A percentile compares a stretch with the other conserved stretches of the same genome.
Conservation (phyloP, 768 basidiomycete genomes). For the Russula emetica region DNA sequence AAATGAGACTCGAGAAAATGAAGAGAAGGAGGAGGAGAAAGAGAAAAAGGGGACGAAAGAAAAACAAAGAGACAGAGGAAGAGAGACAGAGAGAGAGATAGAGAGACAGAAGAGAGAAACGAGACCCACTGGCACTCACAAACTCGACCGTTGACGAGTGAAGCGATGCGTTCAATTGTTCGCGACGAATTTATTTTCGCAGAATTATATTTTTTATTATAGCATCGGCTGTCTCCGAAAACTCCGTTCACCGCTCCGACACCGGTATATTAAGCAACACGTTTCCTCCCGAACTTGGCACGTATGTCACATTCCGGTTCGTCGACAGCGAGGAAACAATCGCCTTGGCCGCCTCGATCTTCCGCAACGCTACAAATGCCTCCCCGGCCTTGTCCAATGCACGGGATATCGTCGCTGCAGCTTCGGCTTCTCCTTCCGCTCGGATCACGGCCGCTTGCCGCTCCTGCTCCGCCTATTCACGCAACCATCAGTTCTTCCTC, state of each 20-base stretch:
- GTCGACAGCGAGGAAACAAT: slow-evolving; percentile 79
- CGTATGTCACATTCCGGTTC: slow-evolving; percentile 85
- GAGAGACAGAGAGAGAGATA: slow-evolving; percentile 47
- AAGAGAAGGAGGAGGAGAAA: slow-evolving; percentile 28
- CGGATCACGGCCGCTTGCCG: slow-evolving; percentile 97
- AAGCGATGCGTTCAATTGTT: neutral
- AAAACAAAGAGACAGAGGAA: slow-evolving; percentile 49
- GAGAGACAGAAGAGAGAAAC: slow-evolving; percentile 40
- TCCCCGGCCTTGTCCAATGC: slow-evolving; percentile 93
- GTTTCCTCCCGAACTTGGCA: slow-evolving; percentile 75
- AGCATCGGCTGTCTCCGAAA: slow-evolving; percentile 24
- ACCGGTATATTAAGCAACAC: slow-evolving; percentile 81
- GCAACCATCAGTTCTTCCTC: slow-evolving; percentile 17
- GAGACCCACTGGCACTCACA: slow-evolving; percentile 26
- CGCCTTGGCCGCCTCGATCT: slow-evolving; percentile 97
- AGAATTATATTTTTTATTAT: slow-evolving; percentile 10
- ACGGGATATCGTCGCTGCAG: slow-evolving; percentile 85
- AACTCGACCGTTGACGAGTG: slow-evolving; percentile 16
- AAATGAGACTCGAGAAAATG: slow-evolving; percentile 30
- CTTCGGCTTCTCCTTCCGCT: slow-evolving; percentile 98
- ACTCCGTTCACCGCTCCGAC: slow-evolving; percentile 34
- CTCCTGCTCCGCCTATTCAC: slow-evolving; percentile 89
- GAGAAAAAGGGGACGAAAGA: slow-evolving; percentile 35
- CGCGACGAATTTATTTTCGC: neutral
- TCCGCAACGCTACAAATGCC: slow-evolving; percentile 89